Percentiles rank a stretch among this genome's conserved stretches.
phyloP scores from a whole-genome alignment of 2,329 filamentous ascomycete genomes.

The Colletotrichum sp. region DNA sequence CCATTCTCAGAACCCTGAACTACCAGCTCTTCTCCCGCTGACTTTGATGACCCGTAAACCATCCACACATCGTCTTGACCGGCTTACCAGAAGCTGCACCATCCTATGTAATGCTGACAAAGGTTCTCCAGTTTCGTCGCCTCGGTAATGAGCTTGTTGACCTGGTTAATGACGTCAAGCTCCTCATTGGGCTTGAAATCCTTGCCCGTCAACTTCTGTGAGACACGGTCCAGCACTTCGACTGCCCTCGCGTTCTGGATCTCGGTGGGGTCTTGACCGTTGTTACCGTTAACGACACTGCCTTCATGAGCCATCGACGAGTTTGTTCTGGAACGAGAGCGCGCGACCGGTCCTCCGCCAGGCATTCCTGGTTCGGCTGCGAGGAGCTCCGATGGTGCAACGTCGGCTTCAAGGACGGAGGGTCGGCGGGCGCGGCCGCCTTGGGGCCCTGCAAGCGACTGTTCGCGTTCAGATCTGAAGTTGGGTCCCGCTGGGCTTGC shows the following conservation, averaged over 20 bases:
- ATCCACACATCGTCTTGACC: background rate
- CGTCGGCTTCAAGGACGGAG: constrained; percentile 71
- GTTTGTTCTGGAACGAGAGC: constrained; percentile 64
- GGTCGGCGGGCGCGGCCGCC: constrained; percentile 64
- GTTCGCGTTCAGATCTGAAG: constrained; percentile 66
- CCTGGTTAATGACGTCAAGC: constrained; percentile 83
- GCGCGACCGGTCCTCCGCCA: constrained; percentile 47
- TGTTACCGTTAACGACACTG: constrained; percentile 39
- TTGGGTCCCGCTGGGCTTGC: constrained; percentile 69
- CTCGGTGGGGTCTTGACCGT: constrained; percentile 61
- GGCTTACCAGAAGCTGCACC: constrained; percentile 94
- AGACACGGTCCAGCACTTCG: constrained; percentile 88
- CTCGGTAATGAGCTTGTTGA: constrained; percentile 92
- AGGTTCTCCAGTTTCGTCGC: constrained; percentile 97
- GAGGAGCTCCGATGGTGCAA: constrained; percentile 64
- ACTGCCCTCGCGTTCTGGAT: constrained; percentile 92
- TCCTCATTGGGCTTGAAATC: constrained; percentile 91
- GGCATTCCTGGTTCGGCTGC: constrained; percentile 44
- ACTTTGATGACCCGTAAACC: background rate
- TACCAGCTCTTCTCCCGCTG: background rate
- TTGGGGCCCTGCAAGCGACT: constrained; percentile 52
- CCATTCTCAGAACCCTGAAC: background rate
- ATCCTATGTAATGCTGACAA: constrained; percentile 98
- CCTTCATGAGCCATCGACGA: constrained; percentile 50
- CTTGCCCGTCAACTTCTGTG: constrained; percentile 92